Conservation (phyloP, 2,329 filamentous ascomycete genomes). For the Aspergillus sojae region DNA sequence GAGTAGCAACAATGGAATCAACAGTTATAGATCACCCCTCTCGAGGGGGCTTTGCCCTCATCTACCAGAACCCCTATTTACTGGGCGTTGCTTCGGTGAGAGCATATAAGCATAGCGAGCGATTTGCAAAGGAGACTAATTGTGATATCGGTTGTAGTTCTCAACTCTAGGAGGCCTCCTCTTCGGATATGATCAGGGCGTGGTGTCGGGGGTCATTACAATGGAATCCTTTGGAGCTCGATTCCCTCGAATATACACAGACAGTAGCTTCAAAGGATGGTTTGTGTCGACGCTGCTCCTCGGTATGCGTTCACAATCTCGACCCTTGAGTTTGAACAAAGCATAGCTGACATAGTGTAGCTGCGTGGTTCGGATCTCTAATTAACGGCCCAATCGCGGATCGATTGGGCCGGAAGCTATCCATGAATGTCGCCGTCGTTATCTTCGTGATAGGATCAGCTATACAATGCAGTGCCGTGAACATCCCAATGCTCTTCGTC, state of each 20-base stretch:
- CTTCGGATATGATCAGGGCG: conserved; percentile 56
- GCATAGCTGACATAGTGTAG: conserved; percentile 24
- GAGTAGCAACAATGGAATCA: conserved; percentile 23
- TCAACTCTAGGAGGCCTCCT: conserved; percentile 48
- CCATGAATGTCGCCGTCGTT: conserved; percentile 54
- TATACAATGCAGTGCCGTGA: conserved; percentile 48
- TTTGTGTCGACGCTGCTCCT: conserved; percentile 55
- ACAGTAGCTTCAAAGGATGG: conserved; percentile 56
- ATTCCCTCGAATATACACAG: conserved; percentile 45
- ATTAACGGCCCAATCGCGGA: conserved; percentile 54
- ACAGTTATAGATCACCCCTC: conserved; percentile 11
- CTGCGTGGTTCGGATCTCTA: conserved; percentile 55
- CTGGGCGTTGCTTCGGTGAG: conserved; percentile 49
- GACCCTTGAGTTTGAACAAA: no score
- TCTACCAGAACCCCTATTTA: conserved; percentile 48
- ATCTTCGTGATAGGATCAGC: conserved; percentile 57
- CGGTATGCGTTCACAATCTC: conserved; percentile 26
- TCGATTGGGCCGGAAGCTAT: conserved; percentile 54
- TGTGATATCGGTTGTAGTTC: conserved; percentile 31
- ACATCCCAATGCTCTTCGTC: conserved; percentile 45
- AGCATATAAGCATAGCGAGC: background rate
- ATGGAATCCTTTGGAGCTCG: conserved; percentile 50
- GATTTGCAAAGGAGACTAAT: background rate
- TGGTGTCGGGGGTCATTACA: conserved; percentile 50
- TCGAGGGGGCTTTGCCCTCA: conserved; percentile 29